These are phyloP conservation scores for Chloranthus sessilifolius DNA, from an alignment of 164 flowering plant species.

Conservation along the genomic window DNA sequence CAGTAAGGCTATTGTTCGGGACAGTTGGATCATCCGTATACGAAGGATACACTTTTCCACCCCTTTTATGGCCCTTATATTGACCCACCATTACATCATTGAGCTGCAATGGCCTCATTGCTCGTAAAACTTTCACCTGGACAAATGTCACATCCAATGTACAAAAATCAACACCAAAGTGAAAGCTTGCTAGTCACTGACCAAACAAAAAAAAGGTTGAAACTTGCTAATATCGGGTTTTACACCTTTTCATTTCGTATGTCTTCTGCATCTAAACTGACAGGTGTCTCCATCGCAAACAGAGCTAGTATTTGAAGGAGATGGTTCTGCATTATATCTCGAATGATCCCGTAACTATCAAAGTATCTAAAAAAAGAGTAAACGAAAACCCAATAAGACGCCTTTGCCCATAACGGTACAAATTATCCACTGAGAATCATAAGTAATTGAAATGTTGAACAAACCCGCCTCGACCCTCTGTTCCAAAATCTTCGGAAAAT, in stretches of 20 bases:
- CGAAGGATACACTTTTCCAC: slow-evolving; percentile 45
- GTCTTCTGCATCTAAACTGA: slow-evolving; percentile 89
- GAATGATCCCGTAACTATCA: slow-evolving; percentile 72
- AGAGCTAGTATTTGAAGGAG: slow-evolving; percentile 79
- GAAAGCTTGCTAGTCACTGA: no score
- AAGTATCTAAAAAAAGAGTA: slow-evolving; percentile 46
- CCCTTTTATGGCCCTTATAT: slow-evolving; percentile 60
- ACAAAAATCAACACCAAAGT: no score
- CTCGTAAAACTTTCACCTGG: slow-evolving; percentile 80
- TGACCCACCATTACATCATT: slow-evolving; percentile 69
- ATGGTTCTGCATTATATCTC: slow-evolving; percentile 95
- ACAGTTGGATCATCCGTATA: slow-evolving; percentile 73
- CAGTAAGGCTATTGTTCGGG: slow-evolving; percentile 58
- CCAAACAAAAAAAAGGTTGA: no score
- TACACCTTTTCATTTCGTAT: slow-evolving; percentile 95
- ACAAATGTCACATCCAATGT: neutral
- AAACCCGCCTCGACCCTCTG: slow-evolving; percentile 87
- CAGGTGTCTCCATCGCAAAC: slow-evolving; percentile 96
- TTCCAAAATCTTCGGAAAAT: slow-evolving; percentile 88
- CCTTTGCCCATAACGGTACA: neutral
- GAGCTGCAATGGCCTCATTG: slow-evolving; percentile 58
- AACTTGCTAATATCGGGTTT: no score
- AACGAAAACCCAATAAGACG: neutral
- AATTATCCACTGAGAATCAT: neutral
- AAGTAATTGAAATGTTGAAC: slow-evolving; percentile 10